A percentile compares a stretch with the other conserved stretches of the same genome.
Conservation (phyloP, 495 filamentous ascomycete genomes). For the Paragyromitra xinjiangensis region DNA sequence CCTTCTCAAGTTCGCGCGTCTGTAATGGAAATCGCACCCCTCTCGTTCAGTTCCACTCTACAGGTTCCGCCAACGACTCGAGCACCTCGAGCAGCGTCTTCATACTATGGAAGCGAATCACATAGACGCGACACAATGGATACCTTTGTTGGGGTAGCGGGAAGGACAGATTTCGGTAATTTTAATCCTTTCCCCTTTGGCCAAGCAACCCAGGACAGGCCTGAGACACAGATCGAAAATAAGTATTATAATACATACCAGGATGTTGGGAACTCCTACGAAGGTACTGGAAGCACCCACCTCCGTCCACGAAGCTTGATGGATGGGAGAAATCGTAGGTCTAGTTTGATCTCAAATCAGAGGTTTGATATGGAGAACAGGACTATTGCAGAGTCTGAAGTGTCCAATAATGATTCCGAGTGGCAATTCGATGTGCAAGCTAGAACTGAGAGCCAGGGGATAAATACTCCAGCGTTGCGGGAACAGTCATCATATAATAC, state of each 20-base stretch:
- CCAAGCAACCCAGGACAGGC: not conserved
- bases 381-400: not conserved
- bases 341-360: not conserved
- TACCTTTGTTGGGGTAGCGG: not conserved
- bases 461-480: not conserved
- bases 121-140: not conserved
- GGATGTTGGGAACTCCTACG: not conserved
- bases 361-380: not conserved
- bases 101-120: not conserved
- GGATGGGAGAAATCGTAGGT: not conserved
- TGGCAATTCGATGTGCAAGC: constrained; percentile 12
- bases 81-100: not conserved
- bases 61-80: not conserved
- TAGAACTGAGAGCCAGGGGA: not conserved
- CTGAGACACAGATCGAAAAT: not conserved
- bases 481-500: not conserved
- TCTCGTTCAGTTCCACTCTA: not conserved
- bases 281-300: not conserved
- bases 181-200: not conserved
- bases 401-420: not conserved
- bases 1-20: not conserved
- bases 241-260: not conserved
- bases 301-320: not conserved
- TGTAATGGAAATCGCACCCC: not conserved
- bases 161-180: not conserved